A percentile compares a stretch with the other conserved stretches of the same genome.
phyloP scores from a whole-genome alignment of 2,329 filamentous ascomycete genomes.

The Fusarium scirpi region DNA sequence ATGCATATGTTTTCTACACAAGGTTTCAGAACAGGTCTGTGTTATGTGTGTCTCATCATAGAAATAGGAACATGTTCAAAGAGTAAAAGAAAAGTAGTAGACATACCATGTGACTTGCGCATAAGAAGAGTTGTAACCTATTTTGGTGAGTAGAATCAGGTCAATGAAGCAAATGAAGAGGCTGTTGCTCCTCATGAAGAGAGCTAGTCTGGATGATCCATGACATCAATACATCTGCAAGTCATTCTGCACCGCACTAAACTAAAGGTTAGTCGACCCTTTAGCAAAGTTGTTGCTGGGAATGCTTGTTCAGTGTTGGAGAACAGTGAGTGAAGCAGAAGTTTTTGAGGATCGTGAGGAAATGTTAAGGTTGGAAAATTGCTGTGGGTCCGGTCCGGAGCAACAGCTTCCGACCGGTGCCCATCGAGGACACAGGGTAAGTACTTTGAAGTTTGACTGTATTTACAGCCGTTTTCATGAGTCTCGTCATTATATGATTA shows the following conservation, averaged over 20 bases:
- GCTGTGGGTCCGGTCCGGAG: conserved; percentile 27
- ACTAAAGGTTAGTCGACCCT: background rate
- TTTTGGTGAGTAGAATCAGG: conserved; percentile 8
- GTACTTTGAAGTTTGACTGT: background rate
- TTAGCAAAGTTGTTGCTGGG: background rate
- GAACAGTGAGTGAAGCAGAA: background rate
- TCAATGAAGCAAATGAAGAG: background rate
- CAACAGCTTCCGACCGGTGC: conserved; percentile 13
- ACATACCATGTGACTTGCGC: conserved; percentile 21
- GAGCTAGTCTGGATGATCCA: background rate
- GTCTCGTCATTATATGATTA: background rate
- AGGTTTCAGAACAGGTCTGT: conserved; percentile 53
- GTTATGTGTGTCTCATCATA: conserved; percentile 50
- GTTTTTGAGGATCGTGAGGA: background rate
- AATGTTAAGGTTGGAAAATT: background rate
- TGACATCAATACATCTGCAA: conserved; percentile 1
- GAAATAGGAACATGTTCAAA: conserved; percentile 13
- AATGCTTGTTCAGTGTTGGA: background rate
- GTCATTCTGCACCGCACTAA: too few species aligned
- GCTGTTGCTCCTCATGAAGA: background rate
- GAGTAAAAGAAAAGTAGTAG: background rate
- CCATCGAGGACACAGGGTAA: background rate
- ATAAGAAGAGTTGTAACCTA: background rate
- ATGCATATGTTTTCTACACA: conserved; percentile 49
- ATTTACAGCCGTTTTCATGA: background rate